Evolutionary conservation across 192 early-diverging fungal genomes (phyloP).

Genomic region (Podila epigama): DNA sequence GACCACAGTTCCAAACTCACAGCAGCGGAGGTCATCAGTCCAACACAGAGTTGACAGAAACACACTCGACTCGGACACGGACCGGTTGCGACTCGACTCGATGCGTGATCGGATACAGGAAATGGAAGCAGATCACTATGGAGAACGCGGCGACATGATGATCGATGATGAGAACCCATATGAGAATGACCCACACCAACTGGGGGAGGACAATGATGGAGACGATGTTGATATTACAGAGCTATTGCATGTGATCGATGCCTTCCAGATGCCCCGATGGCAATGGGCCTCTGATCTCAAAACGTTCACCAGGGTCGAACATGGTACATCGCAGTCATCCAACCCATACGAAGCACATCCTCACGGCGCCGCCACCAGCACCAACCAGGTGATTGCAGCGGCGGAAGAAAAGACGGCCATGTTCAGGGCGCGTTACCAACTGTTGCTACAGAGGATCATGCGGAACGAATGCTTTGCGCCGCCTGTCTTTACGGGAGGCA

Average conservation of each 20-base stretch:
- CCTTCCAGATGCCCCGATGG: conserved; percentile 77
- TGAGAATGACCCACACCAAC: conserved; percentile 1
- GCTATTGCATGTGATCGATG: conserved; percentile 73
- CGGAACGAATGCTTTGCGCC: conserved; percentile 82
- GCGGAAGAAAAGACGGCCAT: conserved; percentile 70
- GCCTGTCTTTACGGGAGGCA: conserved; percentile 61
- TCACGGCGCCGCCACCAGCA: conserved; percentile 12
- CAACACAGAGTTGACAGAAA: conserved; percentile 14
- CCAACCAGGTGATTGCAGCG: conserved; percentile 61
- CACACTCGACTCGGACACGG: not conserved
- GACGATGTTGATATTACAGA: conserved; percentile 60
- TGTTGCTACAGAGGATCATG: conserved; percentile 80
- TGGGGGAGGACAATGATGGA: conserved; percentile 38
- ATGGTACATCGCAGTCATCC: not conserved
- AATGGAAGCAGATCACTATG: conserved; percentile 51
- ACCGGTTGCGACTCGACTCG: conserved; percentile 49
- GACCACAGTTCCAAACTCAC: not conserved
- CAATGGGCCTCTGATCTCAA: conserved; percentile 71
- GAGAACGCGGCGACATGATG: not conserved
- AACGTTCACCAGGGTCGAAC: conserved; percentile 61
- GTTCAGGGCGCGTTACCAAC: conserved; percentile 80
- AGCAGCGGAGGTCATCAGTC: conserved; percentile 1
- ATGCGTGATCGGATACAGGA: conserved; percentile 61
- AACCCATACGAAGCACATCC: not conserved
- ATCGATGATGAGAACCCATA: not conserved